These are phyloP conservation scores for Cyclotella kingstonii DNA, from an alignment of 108 stramenopile species.

Conservation along the genomic window DNA sequence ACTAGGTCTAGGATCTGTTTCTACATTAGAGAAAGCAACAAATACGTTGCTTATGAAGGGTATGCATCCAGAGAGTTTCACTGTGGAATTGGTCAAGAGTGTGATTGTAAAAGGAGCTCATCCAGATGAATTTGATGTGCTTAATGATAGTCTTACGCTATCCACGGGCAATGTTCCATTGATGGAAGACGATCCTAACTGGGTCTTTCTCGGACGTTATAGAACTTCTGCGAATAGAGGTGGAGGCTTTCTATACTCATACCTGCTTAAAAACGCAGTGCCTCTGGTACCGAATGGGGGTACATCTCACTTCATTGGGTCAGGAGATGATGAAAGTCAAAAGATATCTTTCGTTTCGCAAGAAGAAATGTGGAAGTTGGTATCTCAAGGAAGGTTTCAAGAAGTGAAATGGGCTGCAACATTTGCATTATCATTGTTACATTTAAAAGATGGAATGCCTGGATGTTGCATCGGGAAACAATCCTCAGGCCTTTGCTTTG, in stretches of 20 bases:
- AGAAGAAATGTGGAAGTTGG: constrained; percentile 29
- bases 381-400: constrained; percentile 52
- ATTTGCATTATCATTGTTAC: constrained; percentile 50
- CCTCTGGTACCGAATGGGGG: constrained; percentile 39
- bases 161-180: constrained; percentile 19
- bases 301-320: constrained; percentile 18
- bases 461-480: constrained; percentile 13
- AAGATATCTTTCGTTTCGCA: constrained; percentile 25
- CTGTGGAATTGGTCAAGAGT: background rate
- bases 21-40: constrained; percentile 11
- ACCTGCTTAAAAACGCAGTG: constrained; percentile 55
- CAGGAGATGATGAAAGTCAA: constrained; percentile 56
- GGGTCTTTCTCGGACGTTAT: constrained; percentile 58
- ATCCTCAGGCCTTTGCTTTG: constrained; percentile 6
- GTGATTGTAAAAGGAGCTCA: constrained; percentile 1
- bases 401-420: constrained; percentile 75
- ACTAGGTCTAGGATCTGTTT: constrained; percentile 43
- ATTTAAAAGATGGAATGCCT: constrained; percentile 31
- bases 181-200: constrained; percentile 31
- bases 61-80: background rate
- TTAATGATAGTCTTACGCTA: background rate
- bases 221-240: constrained; percentile 65
- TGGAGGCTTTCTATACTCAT: constrained; percentile 58
- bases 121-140: constrained; percentile 2
- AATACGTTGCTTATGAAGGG: background rate